Conservation (phyloP, 768 basidiomycete genomes). For the Plicaturopsis crispa region DNA sequence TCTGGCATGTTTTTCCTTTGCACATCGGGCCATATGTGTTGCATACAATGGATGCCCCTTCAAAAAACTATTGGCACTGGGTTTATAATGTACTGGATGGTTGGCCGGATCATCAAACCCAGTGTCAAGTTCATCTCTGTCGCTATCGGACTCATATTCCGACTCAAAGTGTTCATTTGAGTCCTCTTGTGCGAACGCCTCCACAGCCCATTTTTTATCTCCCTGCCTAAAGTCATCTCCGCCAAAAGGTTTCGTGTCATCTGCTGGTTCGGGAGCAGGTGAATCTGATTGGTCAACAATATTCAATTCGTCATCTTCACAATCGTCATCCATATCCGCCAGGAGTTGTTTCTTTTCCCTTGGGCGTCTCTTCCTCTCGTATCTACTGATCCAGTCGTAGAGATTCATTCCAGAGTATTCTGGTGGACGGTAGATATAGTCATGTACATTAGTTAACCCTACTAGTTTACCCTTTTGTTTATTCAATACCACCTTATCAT, state of each 20-base stretch:
- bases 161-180: conserved; percentile 1
- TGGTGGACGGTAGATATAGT: conserved; percentile 22
- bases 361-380: conserved; percentile 4
- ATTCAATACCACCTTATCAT: conserved; percentile 8
- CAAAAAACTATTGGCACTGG: conserved; percentile 7
- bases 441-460: conserved; percentile 19
- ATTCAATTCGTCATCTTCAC: neutral
- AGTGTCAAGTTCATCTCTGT: too few species aligned
- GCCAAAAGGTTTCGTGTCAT: too few species aligned
- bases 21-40: conserved; percentile 14
- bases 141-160: conserved; percentile 1
- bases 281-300: too few species aligned
- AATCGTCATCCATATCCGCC: neutral
- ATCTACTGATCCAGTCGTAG: conserved; percentile 20
- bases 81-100: too few species aligned
- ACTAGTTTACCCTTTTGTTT: conserved; percentile 10
- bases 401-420: conserved; percentile 12
- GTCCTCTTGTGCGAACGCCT: conserved; percentile 1
- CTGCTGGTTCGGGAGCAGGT: too few species aligned
- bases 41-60: conserved; percentile 15
- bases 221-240: too few species aligned
- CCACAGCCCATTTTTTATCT: too few species aligned
- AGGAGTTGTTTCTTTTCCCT: neutral
- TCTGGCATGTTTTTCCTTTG: neutral
- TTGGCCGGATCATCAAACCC: too few species aligned